Evolutionary conservation across 371 early-diverging fungal species (phyloP), one percentile per base, ranked within the genome.

Genomic region (Lichtheimia hyalospora): DNA sequence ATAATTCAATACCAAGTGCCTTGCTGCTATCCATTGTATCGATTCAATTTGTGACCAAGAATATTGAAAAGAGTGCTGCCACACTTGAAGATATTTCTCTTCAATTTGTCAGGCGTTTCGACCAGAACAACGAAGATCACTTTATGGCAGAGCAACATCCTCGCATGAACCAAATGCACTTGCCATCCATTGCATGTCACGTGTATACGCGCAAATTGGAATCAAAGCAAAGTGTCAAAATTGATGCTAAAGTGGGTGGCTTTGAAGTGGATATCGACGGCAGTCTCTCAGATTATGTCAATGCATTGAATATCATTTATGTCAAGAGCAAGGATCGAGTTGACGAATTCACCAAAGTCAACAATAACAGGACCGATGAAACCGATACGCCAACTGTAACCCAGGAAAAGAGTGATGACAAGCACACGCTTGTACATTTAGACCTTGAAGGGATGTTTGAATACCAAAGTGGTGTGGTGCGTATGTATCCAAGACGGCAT

Each of bases 71-170:
- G 21, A 84, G 84, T 25, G 73, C 76, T 5, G 84, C 85, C 5
- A 73, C 74, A 15, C 58, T 93, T 42, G 80, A 74, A 14, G 79
- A 88, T 13, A 74, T 91, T 0, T 75, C 82, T 27, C 58, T 90
- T 16, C 91, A 91, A 64, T 93, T 91, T 67, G 89, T 93, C 14
- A 77, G 85, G 14, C 58, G 68, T 13, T 91, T 93, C 68, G 88
- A 93, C 60, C 86, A 84, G 61, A 77, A 77, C 63, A 85, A 87
- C 20, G 88, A 89, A 28, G 79, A 84, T 1, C 85, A 85, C 61
- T 93, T 91, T 64, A 59, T 81, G 25, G 84, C 90, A 0, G 66
- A 82, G 2, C 75, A 79, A 6, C 90, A 92, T 64, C 75, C 85
- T n/a, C 82, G 82, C 20, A 82, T 85, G 76, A 93, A 93, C 55